A percentile compares a stretch with the other conserved stretches of the same genome.
These are phyloP conservation scores for Colletotrichum euphorbiae DNA, from an alignment of 2,329 filamentous ascomycete genomes.

Conservation along the genomic window DNA sequence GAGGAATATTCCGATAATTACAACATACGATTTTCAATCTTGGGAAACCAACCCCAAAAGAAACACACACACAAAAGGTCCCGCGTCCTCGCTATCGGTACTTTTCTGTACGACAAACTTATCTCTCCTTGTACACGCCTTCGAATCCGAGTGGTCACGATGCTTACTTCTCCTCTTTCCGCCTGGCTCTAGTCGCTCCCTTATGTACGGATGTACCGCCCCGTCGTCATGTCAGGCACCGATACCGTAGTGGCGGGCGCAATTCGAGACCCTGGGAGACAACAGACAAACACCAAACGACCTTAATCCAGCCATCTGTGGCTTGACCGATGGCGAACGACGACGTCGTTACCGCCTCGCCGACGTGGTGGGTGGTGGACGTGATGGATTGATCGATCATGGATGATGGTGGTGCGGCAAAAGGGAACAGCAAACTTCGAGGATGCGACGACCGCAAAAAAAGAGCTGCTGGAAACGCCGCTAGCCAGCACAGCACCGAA, in stretches of 20 bases:
- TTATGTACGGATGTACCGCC: constrained; percentile 18
- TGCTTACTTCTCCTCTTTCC: constrained; percentile 9
- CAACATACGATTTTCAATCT: neutral
- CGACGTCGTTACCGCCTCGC: constrained; percentile 16
- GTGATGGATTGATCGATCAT: constrained; percentile 9
- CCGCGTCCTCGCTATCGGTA: constrained; percentile 4
- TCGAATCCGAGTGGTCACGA: neutral
- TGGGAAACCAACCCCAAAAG: neutral
- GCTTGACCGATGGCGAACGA: constrained; percentile 24
- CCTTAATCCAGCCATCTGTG: constrained; percentile 27
- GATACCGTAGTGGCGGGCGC: constrained; percentile 21
- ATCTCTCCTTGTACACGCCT: constrained; percentile 12
- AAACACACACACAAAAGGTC: neutral
- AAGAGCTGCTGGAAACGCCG: constrained; percentile 28
- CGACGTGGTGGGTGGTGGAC: constrained; percentile 3
- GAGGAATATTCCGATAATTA: neutral
- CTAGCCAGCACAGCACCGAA: constrained; percentile 37
- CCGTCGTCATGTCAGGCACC: constrained; percentile 36
- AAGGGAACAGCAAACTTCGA: constrained; percentile 14
- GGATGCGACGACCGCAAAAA: constrained; percentile 19
- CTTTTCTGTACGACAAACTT: neutral
- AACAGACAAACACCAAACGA: constrained; percentile 17
- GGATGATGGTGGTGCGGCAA: constrained; percentile 29
- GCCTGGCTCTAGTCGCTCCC: constrained; percentile 8
- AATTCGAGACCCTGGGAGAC: constrained; percentile 21